Base-by-base conservation (phyloP, 306 rosid species). In the Quercus robur region DNA sequence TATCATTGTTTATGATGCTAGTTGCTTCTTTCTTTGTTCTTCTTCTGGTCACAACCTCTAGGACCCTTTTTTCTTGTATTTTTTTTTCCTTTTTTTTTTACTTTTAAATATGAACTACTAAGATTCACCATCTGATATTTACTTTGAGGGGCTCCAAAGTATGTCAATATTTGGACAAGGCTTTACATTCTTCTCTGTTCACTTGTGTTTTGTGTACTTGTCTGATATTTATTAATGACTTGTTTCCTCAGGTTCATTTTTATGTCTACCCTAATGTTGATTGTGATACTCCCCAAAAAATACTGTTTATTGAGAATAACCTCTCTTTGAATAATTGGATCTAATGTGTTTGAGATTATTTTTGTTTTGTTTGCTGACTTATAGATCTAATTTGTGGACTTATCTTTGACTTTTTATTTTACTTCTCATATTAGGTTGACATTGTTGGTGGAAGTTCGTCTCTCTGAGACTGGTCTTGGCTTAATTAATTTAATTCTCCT, bases 401-500 rank as follows among this genome's bases (percentile, higher is more conserved):
- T 3, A 21, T 31, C 20, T 68, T 68, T 4, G 12, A 15, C 10
- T n/a, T 33, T 18, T 33, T 68, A 68, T 35, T 10, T 35, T 33
- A 18, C 66, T 19, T 38, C 23, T 31, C 71, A 33, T 68, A 35
- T 15, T 26, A 33, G 10, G 38, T 35, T 7, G 11, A 7, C 25
- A 67, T 67, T 68, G 15, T 35, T 67, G 20, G 6, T 71, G 71
- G 71, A 23, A 35, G 6, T 73, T 81, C 57, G 70, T 73, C 75
- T 75, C 33, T 62, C 46, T 55, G 20, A 64, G 54, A 59, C 20
- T 70, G 54, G 11, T 68, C 72, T 19, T n/a, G 72, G 51, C 52
- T 78, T 9, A 79, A 78, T 28, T 78, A n/a, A 74, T 54, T 71
- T 75, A 70, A 59, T 81, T 73, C 79, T 76, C 33, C 72, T 75